Evolutionary conservation across 257 asterid species (phyloP).

Genomic region (Capsicum baccatum): DNA sequence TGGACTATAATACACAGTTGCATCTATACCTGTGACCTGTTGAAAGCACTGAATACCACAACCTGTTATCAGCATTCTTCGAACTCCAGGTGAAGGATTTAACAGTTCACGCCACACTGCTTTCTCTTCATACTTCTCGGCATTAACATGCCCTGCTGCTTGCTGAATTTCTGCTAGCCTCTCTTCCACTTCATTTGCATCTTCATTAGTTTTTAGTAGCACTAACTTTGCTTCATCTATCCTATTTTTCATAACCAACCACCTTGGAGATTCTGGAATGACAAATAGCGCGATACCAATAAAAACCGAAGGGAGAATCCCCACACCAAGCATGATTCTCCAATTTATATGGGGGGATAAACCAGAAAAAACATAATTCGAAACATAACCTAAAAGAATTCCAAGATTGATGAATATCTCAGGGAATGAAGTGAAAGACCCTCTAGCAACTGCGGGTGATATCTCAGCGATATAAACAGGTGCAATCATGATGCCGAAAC

Average conservation of each 20-base stretch:
- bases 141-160: slow-evolving; percentile 48
- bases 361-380: slow-evolving; percentile 67
- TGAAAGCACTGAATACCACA: slow-evolving; percentile 68
- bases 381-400: slow-evolving; percentile 68
- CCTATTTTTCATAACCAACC: slow-evolving; percentile 67
- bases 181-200: slow-evolving; percentile 52
- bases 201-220: slow-evolving; percentile 53
- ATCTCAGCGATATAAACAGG: slow-evolving; percentile 75
- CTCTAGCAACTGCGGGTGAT: slow-evolving; percentile 56
- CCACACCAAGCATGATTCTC: slow-evolving; percentile 76
- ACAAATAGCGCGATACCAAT: slow-evolving; percentile 50
- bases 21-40: slow-evolving; percentile 73
- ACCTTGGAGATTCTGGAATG: slow-evolving; percentile 71
- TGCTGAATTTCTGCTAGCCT: slow-evolving; percentile 59
- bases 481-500: slow-evolving; percentile 70
- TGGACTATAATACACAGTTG: slow-evolving; percentile 69
- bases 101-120: slow-evolving; percentile 62
- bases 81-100: slow-evolving; percentile 57
- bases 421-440: slow-evolving; percentile 67
- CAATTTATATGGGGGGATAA: slow-evolving; percentile 59
- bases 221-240: slow-evolving; percentile 57
- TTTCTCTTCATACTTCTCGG: slow-evolving; percentile 45
- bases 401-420: slow-evolving; percentile 67
- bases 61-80: slow-evolving; percentile 65
- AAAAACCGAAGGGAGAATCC: slow-evolving; percentile 60